Evolutionary conservation across 2,329 filamentous ascomycete genomes (phyloP).

Genomic region (Cladophialophora carrionii): DNA sequence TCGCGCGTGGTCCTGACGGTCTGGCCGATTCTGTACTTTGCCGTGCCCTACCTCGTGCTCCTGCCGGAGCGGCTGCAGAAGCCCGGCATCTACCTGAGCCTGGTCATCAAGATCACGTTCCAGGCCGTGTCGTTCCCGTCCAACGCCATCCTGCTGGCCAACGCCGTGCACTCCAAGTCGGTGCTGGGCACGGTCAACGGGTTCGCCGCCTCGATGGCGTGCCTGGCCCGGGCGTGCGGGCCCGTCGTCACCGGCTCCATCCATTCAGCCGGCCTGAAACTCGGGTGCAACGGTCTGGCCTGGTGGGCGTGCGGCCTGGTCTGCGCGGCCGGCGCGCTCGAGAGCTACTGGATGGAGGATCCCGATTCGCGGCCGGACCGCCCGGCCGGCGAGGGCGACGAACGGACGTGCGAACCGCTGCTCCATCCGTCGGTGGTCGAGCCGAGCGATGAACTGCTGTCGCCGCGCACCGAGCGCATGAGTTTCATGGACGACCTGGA

Average conservation of each 20-base stretch:
- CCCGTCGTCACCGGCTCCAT: constrained; percentile 85
- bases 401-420: constrained; percentile 41
- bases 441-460: constrained; percentile 22
- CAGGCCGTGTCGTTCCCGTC: constrained; percentile 89
- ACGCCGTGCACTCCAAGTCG: constrained; percentile 79
- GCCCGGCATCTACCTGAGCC: constrained; percentile 72
- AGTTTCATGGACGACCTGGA: constrained; percentile 35
- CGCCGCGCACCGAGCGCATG: constrained; percentile 14
- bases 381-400: constrained; percentile 48
- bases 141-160: constrained; percentile 84
- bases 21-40: constrained; percentile 86
- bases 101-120: constrained; percentile 92
- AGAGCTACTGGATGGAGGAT: constrained; percentile 77
- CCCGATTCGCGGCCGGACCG: constrained; percentile 54
- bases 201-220: constrained; percentile 86
- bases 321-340: constrained; percentile 71
- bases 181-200: constrained; percentile 93
- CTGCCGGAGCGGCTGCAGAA: constrained; percentile 73
- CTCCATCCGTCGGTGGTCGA: constrained; percentile 39
- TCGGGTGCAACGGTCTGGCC: constrained; percentile 82
- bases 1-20: constrained; percentile 79
- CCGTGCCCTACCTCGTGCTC: constrained; percentile 85
- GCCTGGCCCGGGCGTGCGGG: constrained; percentile 82
- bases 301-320: constrained; percentile 91
- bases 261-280: constrained; percentile 76